phyloP scores from a whole-genome alignment of 768 basidiomycete species.

The Termitomyces sp. region DNA sequence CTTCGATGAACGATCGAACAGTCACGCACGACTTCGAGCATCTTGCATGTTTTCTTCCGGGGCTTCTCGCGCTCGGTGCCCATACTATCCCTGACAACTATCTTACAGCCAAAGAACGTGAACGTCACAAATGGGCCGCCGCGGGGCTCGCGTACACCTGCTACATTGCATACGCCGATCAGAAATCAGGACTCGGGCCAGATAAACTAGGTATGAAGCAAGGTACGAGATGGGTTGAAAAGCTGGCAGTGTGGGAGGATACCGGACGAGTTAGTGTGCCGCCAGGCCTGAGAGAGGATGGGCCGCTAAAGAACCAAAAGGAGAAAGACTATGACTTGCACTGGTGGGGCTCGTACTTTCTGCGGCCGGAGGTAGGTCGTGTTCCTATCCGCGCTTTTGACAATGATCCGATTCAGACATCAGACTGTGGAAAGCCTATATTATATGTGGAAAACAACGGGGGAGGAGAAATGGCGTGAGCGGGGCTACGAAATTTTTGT shows the following conservation, averaged over 20 bases:
- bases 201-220: slow-evolving; percentile 42
- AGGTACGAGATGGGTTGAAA: slow-evolving; percentile 41
- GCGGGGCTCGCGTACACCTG: slow-evolving; percentile 67
- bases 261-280: slow-evolving; percentile 29
- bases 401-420: background rate
- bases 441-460: slow-evolving; percentile 62
- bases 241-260: slow-evolving; percentile 38
- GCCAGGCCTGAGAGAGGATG: slow-evolving; percentile 42
- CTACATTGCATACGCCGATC: slow-evolving; percentile 62
- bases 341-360: slow-evolving; percentile 35
- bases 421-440: slow-evolving; percentile 72
- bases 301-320: slow-evolving; percentile 14
- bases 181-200: slow-evolving; percentile 58
- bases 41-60: slow-evolving; percentile 66
- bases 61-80: slow-evolving; percentile 59
- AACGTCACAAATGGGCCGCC: slow-evolving; percentile 66
- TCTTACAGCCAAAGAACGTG: slow-evolving; percentile 24
- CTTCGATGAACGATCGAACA: slow-evolving; percentile 33
- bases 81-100: slow-evolving; percentile 32
- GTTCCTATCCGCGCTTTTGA: background rate
- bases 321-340: slow-evolving; percentile 46
- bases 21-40: slow-evolving; percentile 53
- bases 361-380: slow-evolving; percentile 61
- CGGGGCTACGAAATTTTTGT: slow-evolving; percentile 66
- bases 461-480: slow-evolving; percentile 63